A percentile compares a stretch with the other conserved stretches of the same genome.
phyloP scores from a whole-genome alignment of 768 basidiomycete species.

The Lyophyllum decastes region DNA sequence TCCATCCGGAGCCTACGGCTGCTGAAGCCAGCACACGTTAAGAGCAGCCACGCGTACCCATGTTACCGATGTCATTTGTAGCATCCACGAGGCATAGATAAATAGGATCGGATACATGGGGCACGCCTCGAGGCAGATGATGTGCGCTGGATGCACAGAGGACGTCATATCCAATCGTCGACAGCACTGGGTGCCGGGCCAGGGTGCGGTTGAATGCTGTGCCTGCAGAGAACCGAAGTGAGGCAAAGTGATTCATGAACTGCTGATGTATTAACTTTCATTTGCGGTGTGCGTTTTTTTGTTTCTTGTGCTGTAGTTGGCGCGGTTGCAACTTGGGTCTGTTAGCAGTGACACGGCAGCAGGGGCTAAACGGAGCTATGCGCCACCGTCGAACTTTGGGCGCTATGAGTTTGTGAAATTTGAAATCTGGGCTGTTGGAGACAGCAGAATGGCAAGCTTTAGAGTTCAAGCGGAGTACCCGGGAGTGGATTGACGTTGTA shows the following conservation, averaged over 20 bases:
- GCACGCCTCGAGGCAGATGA: constrained; percentile 10
- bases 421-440: background rate
- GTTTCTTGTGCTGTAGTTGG: background rate
- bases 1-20: constrained; percentile 1
- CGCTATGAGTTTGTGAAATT: background rate
- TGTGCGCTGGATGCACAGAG: constrained; percentile 4
- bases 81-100: constrained; percentile 21
- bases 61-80: constrained; percentile 5
- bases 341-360: background rate
- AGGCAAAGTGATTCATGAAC: background rate
- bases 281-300: background rate
- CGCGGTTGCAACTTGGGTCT: background rate
- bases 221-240: background rate
- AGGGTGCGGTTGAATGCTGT: background rate
- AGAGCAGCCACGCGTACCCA: too few species aligned
- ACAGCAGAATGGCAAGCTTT: background rate
- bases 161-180: background rate
- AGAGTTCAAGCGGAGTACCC: background rate
- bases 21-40: background rate
- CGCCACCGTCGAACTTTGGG: background rate
- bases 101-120: constrained; percentile 1
- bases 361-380: background rate
- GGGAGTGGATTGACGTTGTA: background rate
- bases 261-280: background rate
- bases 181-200: background rate